Conservation (phyloP, 2,329 filamentous ascomycete genomes). For the Exophiala phaeomuriformis region DNA sequence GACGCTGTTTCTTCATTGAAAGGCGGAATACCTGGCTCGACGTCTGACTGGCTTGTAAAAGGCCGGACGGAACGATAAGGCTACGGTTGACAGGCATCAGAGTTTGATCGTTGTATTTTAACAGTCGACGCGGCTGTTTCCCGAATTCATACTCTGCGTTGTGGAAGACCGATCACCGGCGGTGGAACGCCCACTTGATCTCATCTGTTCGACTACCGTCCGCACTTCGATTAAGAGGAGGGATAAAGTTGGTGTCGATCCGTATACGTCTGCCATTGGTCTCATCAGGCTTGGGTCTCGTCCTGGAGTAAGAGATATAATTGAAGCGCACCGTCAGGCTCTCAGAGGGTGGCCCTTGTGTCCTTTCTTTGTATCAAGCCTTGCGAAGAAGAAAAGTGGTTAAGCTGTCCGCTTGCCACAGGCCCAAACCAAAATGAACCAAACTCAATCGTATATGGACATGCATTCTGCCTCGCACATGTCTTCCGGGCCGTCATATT, state of each 20-base stretch:
- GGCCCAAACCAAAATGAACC: conserved; percentile 61
- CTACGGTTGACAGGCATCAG: background rate
- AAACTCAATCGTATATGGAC: conserved; percentile 74
- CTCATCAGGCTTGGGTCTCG: background rate
- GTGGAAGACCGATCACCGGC: background rate
- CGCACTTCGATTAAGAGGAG: conserved; percentile 3
- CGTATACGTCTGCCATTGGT: background rate
- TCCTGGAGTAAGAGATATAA: background rate
- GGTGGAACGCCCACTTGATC: background rate
- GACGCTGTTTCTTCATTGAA: conserved; percentile 17
- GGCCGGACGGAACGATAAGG: background rate
- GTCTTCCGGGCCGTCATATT: conserved; percentile 67
- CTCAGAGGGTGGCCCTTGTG: conserved; percentile 12
- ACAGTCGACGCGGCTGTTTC: too few species aligned
- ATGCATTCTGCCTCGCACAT: conserved; percentile 64
- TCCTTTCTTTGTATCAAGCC: conserved; percentile 15
- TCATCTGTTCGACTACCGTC: background rate
- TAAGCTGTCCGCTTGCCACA: conserved; percentile 3
- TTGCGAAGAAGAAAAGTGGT: conserved; percentile 9
- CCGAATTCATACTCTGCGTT: background rate
- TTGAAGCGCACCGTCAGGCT: conserved; percentile 2
- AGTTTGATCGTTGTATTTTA: background rate
- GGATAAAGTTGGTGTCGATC: conserved; percentile 4
- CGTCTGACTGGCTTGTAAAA: conserved; percentile 1
- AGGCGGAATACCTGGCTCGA: conserved; percentile 5